These are phyloP conservation scores for Colletotrichum horii DNA, from an alignment of 2,329 filamentous ascomycete genomes.

Conservation along the genomic window DNA sequence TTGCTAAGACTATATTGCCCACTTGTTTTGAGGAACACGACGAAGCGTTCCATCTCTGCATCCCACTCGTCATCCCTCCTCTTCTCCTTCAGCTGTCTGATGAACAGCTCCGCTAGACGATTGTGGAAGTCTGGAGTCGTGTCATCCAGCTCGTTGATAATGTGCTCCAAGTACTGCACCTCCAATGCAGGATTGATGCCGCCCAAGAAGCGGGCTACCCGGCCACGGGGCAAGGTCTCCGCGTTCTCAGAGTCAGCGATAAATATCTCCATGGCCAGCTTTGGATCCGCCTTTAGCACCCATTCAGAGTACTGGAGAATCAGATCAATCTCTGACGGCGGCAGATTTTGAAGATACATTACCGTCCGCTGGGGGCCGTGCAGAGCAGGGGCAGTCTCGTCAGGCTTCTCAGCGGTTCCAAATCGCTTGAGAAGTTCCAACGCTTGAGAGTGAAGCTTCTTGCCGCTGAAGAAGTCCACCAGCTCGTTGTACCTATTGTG, in stretches of 20 bases:
- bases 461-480: slow-evolving; percentile 97
- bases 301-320: slow-evolving; percentile 92
- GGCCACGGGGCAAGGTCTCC: slow-evolving; percentile 77
- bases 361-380: slow-evolving; percentile 86
- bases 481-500: slow-evolving; percentile 89
- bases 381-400: slow-evolving; percentile 60
- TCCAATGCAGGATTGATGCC: slow-evolving; percentile 74
- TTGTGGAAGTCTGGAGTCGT: slow-evolving; percentile 87
- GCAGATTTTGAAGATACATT: slow-evolving; percentile 86
- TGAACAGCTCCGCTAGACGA: slow-evolving; percentile 72
- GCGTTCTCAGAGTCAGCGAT: slow-evolving; percentile 93
- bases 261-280: slow-evolving; percentile 90
- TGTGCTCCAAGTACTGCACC: slow-evolving; percentile 85
- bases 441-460: slow-evolving; percentile 88
- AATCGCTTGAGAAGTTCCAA: slow-evolving; percentile 83
- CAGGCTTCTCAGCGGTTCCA: slow-evolving; percentile 63
- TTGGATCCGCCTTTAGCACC: slow-evolving; percentile 76
- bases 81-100: slow-evolving; percentile 60
- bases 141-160: slow-evolving; percentile 87
- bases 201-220: slow-evolving; percentile 76
- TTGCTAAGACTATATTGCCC: slow-evolving; percentile 80
- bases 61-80: slow-evolving; percentile 55
- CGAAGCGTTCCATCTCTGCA: slow-evolving; percentile 68
- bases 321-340: slow-evolving; percentile 86
- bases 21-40: slow-evolving; percentile 78